Evolutionary conservation across 768 basidiomycete genomes (phyloP).

Genomic region (Mycena chlorophos): DNA sequence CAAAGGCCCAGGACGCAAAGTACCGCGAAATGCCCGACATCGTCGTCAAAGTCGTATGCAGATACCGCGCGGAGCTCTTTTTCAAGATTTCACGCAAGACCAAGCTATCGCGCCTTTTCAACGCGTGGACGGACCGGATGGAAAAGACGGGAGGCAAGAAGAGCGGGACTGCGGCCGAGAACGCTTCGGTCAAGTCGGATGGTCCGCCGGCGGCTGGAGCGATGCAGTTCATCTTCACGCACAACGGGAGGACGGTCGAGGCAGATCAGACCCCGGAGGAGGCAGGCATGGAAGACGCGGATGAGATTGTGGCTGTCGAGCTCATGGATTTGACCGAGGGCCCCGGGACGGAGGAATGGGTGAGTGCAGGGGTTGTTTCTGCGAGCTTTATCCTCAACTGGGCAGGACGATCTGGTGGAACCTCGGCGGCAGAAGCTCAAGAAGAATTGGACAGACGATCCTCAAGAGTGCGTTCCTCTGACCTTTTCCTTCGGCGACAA

Average conservation of each 20-base stretch:
- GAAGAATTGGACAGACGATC: slow-evolving; percentile 81
- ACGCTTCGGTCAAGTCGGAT: slow-evolving; percentile 53
- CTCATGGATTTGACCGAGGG: slow-evolving; percentile 86
- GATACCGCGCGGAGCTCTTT: slow-evolving; percentile 86
- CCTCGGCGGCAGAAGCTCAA: slow-evolving; percentile 67
- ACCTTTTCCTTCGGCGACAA: slow-evolving; percentile 3
- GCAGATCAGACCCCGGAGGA: slow-evolving; percentile 85
- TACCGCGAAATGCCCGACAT: slow-evolving; percentile 88
- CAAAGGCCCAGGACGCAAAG: slow-evolving; percentile 75
- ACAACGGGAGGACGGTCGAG: slow-evolving; percentile 77
- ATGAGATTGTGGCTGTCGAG: slow-evolving; percentile 87
- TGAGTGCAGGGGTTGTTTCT: slow-evolving; percentile 33
- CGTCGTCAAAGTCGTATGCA: slow-evolving; percentile 84
- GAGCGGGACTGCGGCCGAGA: slow-evolving; percentile 39
- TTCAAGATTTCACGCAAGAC: slow-evolving; percentile 93
- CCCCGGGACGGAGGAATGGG: slow-evolving; percentile 61
- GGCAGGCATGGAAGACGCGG: slow-evolving; percentile 82
- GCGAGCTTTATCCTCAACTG: not conserved
- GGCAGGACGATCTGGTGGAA: slow-evolving; percentile 65
- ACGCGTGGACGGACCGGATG: slow-evolving; percentile 90
- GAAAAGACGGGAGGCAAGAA: slow-evolving; percentile 57
- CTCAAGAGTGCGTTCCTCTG: slow-evolving; percentile 58
- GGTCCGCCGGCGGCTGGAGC: slow-evolving; percentile 45
- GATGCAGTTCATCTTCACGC: slow-evolving; percentile 84
- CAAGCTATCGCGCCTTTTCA: slow-evolving; percentile 78